Percentiles rank a stretch among this genome's conserved stretches.
Conservation (phyloP, 352 stramenopile species). For the Pythium sp. region DNA sequence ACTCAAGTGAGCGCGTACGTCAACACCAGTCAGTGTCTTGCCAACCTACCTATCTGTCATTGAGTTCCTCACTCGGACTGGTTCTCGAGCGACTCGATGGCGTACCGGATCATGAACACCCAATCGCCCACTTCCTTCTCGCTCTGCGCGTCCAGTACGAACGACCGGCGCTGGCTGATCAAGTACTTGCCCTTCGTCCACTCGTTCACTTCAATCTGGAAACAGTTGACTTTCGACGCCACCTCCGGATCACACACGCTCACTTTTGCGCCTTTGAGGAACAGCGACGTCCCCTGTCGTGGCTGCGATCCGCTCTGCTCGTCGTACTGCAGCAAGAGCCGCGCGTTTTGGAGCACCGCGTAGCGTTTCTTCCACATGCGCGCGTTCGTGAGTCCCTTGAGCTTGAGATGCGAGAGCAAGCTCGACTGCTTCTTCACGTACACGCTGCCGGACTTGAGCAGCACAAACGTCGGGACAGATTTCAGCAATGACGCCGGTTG, state of each 20-base stretch:
- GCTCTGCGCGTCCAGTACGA: conserved; percentile 71
- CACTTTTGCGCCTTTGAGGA: conserved; percentile 73
- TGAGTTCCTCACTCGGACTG: conserved; percentile 18
- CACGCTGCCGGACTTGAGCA: conserved; percentile 63
- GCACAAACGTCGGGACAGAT: conserved; percentile 37
- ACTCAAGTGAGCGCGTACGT: too few relatives aligned
- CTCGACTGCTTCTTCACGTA: conserved; percentile 82
- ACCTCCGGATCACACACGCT: conserved; percentile 68
- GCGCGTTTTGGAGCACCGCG: conserved; percentile 64
- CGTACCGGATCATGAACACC: conserved; percentile 85
- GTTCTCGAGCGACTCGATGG: conserved; percentile 83
- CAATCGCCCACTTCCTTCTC: conserved; percentile 78
- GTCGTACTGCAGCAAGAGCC: conserved; percentile 71
- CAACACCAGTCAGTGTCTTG: not conserved
- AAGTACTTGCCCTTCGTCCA: conserved; percentile 78
- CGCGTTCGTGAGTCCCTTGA: conserved; percentile 50
- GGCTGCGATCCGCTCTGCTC: conserved; percentile 38
- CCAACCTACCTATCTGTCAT: not conserved
- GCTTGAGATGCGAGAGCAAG: conserved; percentile 72
- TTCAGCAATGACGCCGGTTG: conserved; percentile 15
- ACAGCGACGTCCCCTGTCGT: conserved; percentile 57
- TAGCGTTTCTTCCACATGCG: conserved; percentile 84
- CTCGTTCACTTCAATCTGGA: conserved; percentile 80
- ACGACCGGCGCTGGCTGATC: conserved; percentile 58
- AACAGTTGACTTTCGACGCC: conserved; percentile 74